Conservation (phyloP, 2,329 filamentous ascomycete species). For the Aspergillus sp. region DNA sequence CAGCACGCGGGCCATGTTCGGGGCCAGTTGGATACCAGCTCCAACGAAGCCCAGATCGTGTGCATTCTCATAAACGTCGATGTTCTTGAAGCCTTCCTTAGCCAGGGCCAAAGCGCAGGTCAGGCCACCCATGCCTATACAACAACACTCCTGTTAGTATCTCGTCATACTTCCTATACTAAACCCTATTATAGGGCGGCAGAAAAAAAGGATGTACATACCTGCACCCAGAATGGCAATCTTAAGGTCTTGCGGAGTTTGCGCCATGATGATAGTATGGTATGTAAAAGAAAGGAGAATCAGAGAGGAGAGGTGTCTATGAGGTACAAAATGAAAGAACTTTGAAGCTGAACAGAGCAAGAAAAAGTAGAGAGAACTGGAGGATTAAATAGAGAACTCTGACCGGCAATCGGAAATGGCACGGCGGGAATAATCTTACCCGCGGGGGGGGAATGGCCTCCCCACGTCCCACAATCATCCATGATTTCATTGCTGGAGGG, state of each 20-base stretch:
- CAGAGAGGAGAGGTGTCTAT: not conserved
- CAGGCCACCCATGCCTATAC: slow-evolving; percentile 70
- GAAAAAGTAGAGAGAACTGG: not conserved
- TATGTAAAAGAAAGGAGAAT: not conserved
- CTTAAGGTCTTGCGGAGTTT: slow-evolving; percentile 37
- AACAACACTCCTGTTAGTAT: not conserved
- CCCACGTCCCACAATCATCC: slow-evolving; percentile 22
- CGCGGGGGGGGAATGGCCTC: slow-evolving; percentile 9
- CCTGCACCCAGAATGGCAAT: slow-evolving; percentile 54
- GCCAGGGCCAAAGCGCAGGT: slow-evolving; percentile 72
- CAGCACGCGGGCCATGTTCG: slow-evolving; percentile 77
- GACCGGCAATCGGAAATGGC: not conserved
- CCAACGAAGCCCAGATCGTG: slow-evolving; percentile 77
- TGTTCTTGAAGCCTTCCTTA: slow-evolving; percentile 72
- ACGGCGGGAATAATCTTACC: slow-evolving; percentile 19
- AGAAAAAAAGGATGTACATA: not conserved
- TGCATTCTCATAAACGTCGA: slow-evolving; percentile 74
- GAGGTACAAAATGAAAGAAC: not conserved
- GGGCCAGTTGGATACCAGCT: slow-evolving; percentile 80
- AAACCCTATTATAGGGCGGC: too few relatives aligned
- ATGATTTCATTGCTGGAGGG: not conserved
- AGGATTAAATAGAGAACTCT: slow-evolving; percentile 4
- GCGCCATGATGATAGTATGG: slow-evolving; percentile 25
- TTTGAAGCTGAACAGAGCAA: not conserved
- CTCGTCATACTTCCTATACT: too few relatives aligned